Conservation (phyloP, 2,329 filamentous ascomycete genomes). For the Paecilomyces sp. region DNA sequence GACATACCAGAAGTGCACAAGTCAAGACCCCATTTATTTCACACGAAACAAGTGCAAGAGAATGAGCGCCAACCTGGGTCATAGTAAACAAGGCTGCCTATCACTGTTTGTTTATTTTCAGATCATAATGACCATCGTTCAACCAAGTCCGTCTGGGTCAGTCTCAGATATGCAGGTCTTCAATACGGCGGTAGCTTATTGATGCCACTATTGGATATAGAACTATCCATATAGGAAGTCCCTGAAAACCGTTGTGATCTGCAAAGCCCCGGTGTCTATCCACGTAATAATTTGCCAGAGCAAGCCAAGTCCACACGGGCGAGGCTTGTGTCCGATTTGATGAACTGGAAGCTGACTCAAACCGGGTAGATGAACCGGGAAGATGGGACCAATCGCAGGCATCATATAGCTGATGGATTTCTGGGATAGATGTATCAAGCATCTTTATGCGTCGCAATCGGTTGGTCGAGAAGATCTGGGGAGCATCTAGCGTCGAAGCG, state of each 20-base stretch:
- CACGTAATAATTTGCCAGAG: background rate
- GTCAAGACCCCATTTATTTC: background rate
- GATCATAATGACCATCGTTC: background rate
- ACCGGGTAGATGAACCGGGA: too few relatives aligned
- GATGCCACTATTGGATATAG: background rate
- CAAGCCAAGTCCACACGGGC: background rate
- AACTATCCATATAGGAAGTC: background rate
- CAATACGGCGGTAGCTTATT: background rate
- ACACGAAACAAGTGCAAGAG: background rate
- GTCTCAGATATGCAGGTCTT: background rate
- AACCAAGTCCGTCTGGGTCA: background rate
- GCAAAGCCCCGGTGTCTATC: background rate
- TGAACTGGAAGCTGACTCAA: background rate
- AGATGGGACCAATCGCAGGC: background rate
- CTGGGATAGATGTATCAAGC: background rate
- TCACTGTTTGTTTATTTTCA: background rate
- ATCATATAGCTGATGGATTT: background rate
- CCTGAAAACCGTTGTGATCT: background rate
- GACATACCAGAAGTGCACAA: too few relatives aligned
- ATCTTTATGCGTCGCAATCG: background rate
- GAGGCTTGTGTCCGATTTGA: background rate
- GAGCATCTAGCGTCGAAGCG: background rate
- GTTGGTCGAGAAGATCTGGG: background rate
- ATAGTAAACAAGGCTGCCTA: background rate
- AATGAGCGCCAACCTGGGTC: background rate